phyloP scores from a whole-genome alignment of 2,329 filamentous ascomycete genomes.

The Fusarium algeriense region DNA sequence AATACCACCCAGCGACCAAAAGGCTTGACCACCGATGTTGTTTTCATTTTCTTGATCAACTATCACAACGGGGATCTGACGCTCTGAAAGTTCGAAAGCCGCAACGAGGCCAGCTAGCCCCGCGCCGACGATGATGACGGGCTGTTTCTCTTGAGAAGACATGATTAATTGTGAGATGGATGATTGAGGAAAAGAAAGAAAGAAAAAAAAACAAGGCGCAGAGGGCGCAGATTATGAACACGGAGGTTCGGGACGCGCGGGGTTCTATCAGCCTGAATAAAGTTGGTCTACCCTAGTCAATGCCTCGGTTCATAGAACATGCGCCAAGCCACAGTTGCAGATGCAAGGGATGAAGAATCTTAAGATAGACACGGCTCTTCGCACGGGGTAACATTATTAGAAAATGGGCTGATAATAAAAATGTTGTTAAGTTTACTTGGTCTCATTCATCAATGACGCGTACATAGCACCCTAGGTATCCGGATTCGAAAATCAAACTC shows the following conservation, averaged over 20 bases:
- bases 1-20: slow-evolving; percentile 72
- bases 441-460: not conserved
- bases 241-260: slow-evolving; percentile 20
- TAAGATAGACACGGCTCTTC: not conserved
- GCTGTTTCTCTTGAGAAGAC: slow-evolving; percentile 24
- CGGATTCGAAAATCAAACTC: slow-evolving; percentile 9
- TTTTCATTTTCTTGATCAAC: slow-evolving; percentile 69
- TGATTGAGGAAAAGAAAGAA: not conserved
- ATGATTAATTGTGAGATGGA: slow-evolving; percentile 5
- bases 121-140: slow-evolving; percentile 69
- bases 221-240: slow-evolving; percentile 5
- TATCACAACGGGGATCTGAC: slow-evolving; percentile 62
- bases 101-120: slow-evolving; percentile 71
- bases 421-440: not conserved
- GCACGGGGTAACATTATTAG: not conserved
- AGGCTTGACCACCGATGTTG: slow-evolving; percentile 72
- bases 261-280: slow-evolving; percentile 11
- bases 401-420: not conserved
- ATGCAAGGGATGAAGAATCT: slow-evolving; percentile 2
- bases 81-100: slow-evolving; percentile 67
- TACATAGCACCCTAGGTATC: slow-evolving; percentile 15
- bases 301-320: slow-evolving; percentile 17
- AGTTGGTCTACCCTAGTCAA: slow-evolving; percentile 9
- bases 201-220: not conserved
- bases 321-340: slow-evolving; percentile 25